phyloP scores from a whole-genome alignment of 768 basidiomycete genomes.

The Leccinum uliginosum region DNA sequence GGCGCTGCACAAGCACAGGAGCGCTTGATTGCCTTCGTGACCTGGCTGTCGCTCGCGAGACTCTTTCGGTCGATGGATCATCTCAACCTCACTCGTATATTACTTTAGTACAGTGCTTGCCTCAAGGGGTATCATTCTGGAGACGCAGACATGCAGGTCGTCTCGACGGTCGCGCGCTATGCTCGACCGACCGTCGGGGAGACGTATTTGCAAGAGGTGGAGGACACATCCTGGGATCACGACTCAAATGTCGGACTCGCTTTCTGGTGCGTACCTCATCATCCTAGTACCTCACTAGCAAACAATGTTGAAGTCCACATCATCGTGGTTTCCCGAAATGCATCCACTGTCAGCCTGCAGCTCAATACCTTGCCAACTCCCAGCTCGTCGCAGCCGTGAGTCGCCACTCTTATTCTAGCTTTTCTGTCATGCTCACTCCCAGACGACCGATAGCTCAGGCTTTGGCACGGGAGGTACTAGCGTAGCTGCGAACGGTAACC shows the following conservation, averaged over 20 bases:
- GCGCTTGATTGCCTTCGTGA: slow-evolving; percentile 23
- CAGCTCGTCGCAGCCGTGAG: slow-evolving; percentile 76
- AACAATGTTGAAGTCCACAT: slow-evolving; percentile 60
- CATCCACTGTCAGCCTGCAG: slow-evolving; percentile 44
- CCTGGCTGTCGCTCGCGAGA: slow-evolving; percentile 42
- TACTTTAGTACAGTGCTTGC: slow-evolving; percentile 41
- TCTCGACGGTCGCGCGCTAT: too few species aligned
- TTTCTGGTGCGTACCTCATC: slow-evolving; percentile 56
- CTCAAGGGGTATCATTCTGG: slow-evolving; percentile 39
- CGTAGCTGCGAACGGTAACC: slow-evolving; percentile 53
- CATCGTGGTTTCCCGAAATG: slow-evolving; percentile 49
- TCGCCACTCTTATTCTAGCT: slow-evolving; percentile 11
- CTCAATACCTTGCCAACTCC: slow-evolving; percentile 61
- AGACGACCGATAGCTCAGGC: slow-evolving; percentile 56
- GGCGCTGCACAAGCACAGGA: too few species aligned
- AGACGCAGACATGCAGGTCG: too few species aligned
- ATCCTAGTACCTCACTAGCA: slow-evolving; percentile 60
- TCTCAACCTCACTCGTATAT: slow-evolving; percentile 35
- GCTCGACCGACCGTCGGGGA: too few species aligned
- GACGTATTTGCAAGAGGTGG: too few species aligned
- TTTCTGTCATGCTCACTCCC: not conserved
- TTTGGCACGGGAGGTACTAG: slow-evolving; percentile 78
- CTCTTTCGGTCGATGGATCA: slow-evolving; percentile 28
- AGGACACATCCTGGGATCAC: too few species aligned
- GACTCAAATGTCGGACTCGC: too few species aligned